Evolutionary conservation across 345 rosid species (phyloP).

Genomic region (Pseudoturritis turrita): DNA sequence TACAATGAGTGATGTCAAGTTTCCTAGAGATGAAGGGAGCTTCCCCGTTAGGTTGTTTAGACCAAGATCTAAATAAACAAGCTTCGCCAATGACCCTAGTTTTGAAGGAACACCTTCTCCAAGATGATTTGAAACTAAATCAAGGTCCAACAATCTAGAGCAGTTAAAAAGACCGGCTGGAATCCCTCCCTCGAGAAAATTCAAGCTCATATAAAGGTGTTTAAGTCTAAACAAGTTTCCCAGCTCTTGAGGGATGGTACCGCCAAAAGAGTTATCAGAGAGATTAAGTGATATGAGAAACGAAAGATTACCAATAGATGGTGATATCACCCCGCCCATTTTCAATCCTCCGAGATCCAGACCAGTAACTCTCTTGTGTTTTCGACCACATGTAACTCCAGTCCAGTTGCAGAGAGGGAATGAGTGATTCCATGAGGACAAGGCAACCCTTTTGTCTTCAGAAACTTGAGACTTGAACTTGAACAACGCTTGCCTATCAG

Average conservation of each 20-base stretch:
- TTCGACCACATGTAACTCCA: conserved; percentile 25
- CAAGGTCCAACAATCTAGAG: not conserved
- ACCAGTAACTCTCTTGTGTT: conserved; percentile 15
- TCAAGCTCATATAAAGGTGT: not conserved
- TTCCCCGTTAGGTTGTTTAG: not conserved
- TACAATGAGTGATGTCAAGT: not conserved
- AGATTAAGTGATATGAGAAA: conserved; percentile 8
- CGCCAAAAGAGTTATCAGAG: not conserved
- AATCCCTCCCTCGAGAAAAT: not conserved
- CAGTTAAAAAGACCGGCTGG: not conserved
- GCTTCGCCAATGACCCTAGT: conserved; percentile 1
- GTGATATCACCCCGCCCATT: conserved; percentile 20
- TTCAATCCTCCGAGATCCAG: not conserved
- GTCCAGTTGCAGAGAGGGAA: conserved; percentile 31
- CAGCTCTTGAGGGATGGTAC: conserved; percentile 5
- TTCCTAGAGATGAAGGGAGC: conserved; percentile 18
- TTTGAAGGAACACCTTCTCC: not conserved
- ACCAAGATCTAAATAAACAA: not conserved
- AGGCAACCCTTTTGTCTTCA: not conserved
- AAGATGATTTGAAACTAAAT: not conserved
- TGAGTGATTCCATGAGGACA: conserved; percentile 35
- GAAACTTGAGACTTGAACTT: conserved; percentile 16
- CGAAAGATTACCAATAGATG: conserved; percentile 20
- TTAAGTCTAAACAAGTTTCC: conserved; percentile 10
- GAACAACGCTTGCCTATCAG: conserved; percentile 11